These are phyloP conservation scores for Wallacemonas sp. DNA, from an alignment of 208 protist genomes.

Conservation along the genomic window DNA sequence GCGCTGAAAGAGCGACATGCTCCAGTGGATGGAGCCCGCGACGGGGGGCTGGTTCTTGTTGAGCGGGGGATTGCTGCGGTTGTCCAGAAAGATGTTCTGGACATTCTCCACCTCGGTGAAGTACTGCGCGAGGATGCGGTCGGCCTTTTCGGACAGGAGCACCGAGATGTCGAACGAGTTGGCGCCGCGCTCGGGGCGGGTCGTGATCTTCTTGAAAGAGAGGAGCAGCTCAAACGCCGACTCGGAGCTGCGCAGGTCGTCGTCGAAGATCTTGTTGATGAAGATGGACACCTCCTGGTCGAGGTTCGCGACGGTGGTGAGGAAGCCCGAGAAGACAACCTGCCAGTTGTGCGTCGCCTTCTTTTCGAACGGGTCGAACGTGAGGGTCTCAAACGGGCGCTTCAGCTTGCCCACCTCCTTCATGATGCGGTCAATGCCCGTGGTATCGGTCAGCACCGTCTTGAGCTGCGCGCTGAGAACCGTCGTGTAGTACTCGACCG, in stretches of 20 bases:
- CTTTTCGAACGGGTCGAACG: conserved; percentile 97
- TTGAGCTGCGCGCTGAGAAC: conserved; percentile 97
- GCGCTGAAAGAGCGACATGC: conserved; percentile 95
- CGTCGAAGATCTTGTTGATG: conserved; percentile 98
- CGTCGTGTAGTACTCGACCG: conserved; percentile 96
- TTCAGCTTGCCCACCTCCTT: conserved; percentile 95
- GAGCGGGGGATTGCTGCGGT: conserved; percentile 92
- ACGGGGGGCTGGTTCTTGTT: conserved; percentile 97
- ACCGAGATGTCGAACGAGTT: conserved; percentile 90
- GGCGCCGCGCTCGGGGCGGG: conserved; percentile 69
- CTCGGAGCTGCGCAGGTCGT: conserved; percentile 97
- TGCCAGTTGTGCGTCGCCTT: conserved; percentile 91
- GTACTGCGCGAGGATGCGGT: conserved; percentile 96
- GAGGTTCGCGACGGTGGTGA: conserved; percentile 91
- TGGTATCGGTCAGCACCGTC: conserved; percentile 96
- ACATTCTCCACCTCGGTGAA: conserved; percentile 92
- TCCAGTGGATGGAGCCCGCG: conserved; percentile 97
- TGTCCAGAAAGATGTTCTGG: conserved; percentile 90
- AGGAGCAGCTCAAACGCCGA: conserved; percentile 97
- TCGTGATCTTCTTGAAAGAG: conserved; percentile 96
- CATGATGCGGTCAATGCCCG: conserved; percentile 96
- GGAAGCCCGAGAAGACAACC: conserved; percentile 93
- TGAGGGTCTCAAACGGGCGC: conserved; percentile 93
- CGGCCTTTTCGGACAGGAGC: conserved; percentile 95
- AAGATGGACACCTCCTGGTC: conserved; percentile 95